Conservation (phyloP, 1,284 basidiomycete species). For the Ganoderma leucocontextum region DNA sequence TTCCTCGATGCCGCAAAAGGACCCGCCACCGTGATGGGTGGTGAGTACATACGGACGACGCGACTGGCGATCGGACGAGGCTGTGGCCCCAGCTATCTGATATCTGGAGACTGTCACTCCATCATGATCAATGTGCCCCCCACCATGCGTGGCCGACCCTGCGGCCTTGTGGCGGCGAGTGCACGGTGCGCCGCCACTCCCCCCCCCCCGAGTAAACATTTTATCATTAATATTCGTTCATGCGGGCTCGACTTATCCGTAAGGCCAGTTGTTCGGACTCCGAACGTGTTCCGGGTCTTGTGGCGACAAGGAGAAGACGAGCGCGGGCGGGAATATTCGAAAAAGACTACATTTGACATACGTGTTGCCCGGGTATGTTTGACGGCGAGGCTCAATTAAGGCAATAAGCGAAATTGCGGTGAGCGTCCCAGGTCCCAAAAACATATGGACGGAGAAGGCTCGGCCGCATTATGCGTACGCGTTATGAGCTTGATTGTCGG, state of each 20-base stretch:
- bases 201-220: neutral
- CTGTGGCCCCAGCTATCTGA: neutral
- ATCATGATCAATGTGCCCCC: neutral
- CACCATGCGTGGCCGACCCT: neutral
- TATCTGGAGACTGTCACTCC: neutral
- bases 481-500: slow-evolving; percentile 8
- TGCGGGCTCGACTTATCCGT: neutral
- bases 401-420: slow-evolving; percentile 6
- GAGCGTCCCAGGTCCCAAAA: slow-evolving; percentile 1
- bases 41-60: slow-evolving; percentile 5
- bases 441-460: neutral
- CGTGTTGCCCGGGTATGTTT: slow-evolving; percentile 1
- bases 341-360: neutral
- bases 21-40: slow-evolving; percentile 1
- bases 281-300: neutral
- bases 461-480: neutral
- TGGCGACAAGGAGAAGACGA: neutral
- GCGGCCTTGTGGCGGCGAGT: slow-evolving; percentile 1
- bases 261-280: neutral
- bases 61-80: neutral
- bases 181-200: neutral
- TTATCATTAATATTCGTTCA: slow-evolving; percentile 3
- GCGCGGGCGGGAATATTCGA: slow-evolving; percentile 1
- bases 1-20: slow-evolving; percentile 9
- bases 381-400: slow-evolving; percentile 5